Evolutionary conservation across 345 rosid genomes (phyloP), one percentile per base, ranked within the genome.

Genomic region (Rhodamnia argentea): DNA sequence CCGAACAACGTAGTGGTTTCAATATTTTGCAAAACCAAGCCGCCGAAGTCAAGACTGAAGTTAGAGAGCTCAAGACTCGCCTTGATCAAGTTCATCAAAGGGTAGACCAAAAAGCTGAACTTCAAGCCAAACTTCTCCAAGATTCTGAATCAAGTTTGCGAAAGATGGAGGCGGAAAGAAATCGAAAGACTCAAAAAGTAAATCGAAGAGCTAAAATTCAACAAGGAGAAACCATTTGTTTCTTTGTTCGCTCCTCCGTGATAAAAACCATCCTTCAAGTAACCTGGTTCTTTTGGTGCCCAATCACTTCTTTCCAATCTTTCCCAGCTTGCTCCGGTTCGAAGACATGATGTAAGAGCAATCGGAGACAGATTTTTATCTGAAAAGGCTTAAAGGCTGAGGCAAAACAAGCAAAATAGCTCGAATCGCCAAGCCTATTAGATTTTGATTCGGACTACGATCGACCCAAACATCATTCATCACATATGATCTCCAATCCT

Each of bases 141-240:
- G 32, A 26, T 26, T 13, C n/a, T 59, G 13, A n/a, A 7, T 13
- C 32, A 5, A 12, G 11, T 2, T 14, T 59, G 13, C 0, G 14
- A 6, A 59, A 59, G 6, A 59, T 59, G 14, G 70, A 59, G 6
- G 8, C 5, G 2, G 18, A 3, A 26, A 2, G 8, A 59, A 13
- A 1, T n/a, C 0, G 32, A 59, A n/a, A 59, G 9, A 13, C 70
- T 59, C 13, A 0, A n/a, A 7, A n/a, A n/a, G n/a, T 0, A 52
- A 59, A 59, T 58, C 15, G 13, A 58, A 58, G 32, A 58, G 5
- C 64, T 58, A 13, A 13, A 58, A 11, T 26, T 27, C 3, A 26
- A 0, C 4, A 3, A 26, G 10, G 29, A 26, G 7, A 5, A 26
- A 1, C 15, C 64, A n/a, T 11, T 7, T 5, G 12, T 14, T 26